A percentile compares a stretch with the other conserved stretches of the same genome.
Conservation (phyloP, 2,329 filamentous ascomycete genomes). For the Hymenoscyphus occultus region DNA sequence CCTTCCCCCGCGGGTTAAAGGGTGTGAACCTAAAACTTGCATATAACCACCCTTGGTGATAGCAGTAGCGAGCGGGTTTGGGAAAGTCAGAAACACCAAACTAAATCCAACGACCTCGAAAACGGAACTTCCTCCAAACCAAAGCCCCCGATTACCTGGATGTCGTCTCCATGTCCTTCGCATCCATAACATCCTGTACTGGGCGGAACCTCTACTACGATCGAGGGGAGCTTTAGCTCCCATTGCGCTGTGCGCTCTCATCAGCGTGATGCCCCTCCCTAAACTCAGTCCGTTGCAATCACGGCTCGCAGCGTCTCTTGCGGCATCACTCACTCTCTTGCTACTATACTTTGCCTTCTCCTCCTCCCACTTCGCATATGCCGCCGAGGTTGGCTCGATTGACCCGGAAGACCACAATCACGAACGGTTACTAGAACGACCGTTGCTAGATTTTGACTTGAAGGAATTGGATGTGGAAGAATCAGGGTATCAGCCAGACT, state of each 20-base stretch:
- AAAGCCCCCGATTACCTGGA: constrained; percentile 2
- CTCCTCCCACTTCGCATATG: constrained; percentile 59
- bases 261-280: constrained; percentile 35
- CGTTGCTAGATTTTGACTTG: constrained; percentile 33
- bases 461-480: constrained; percentile 33
- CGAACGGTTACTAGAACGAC: constrained; percentile 41
- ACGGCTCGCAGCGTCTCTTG: constrained; percentile 65
- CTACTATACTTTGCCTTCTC: constrained; percentile 60
- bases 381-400: constrained; percentile 51
- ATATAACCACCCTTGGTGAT: constrained; percentile 2
- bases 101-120: constrained; percentile 10
- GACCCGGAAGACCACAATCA: constrained; percentile 46
- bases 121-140: constrained; percentile 6
- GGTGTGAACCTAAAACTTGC: constrained; percentile 13
- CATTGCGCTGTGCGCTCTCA: constrained; percentile 23
- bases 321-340: constrained; percentile 57
- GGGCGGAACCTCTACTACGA: constrained; percentile 8
- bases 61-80: constrained; percentile 1
- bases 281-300: constrained; percentile 67
- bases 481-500: constrained; percentile 56
- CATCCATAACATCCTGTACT: not conserved
- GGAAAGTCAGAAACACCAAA: constrained; percentile 11
- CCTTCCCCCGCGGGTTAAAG: not conserved
- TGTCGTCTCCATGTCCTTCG: constrained; percentile 12
- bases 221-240: constrained; percentile 10